Base-by-base conservation (phyloP, 1,284 basidiomycete species). In the Vanrija sp. region DNA sequence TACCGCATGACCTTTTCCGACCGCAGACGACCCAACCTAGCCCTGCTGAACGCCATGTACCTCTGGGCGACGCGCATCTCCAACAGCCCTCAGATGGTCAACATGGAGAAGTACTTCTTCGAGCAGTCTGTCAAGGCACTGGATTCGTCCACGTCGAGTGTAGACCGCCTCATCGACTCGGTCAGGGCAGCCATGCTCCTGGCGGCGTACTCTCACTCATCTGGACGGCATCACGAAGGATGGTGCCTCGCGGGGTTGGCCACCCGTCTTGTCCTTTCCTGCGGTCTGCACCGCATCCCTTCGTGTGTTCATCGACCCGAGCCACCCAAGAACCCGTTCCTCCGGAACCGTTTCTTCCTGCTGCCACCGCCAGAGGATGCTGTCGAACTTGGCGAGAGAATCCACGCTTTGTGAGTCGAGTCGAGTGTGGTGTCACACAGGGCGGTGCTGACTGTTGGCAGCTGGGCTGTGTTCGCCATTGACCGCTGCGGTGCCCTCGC, bases 1-100 rank as follows among this genome's bases (percentile, higher is more conserved):
- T 69, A 69, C 49, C 65, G 73, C 9, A 62, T 75, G 67, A 67
- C 67, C 0, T 71, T 72, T 42, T 40, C 59, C 3, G 71, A 75
- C 59, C 58, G 64, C 7, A 63, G 69, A 6, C 62, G 72, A 5
- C 73, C 73, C 3, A 65, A 64, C 38, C 56, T 67, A 8, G 69
- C 73, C 3, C 57, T 75, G 1, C 56, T 75, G n/a, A 68, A 73
- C 49, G 71, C 68, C 3, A 75, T 75, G 73, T 75, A 75, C 50
- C 63, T 75, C 1, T 75, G 73, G 73, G 72, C 68, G 3, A 70
- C 73, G 6, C 52, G 73, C 12, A 69, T 75, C 46, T 65, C 68
- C 6, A 62, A 68, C 49, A 60, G 61, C n/a, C 68, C 71, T 0
- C 57, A 67, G 14, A 58, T 61, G 42, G 57, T 62, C 3, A 51